A percentile compares a stretch with the other conserved stretches of the same genome.
These are phyloP conservation scores for Hericium alpestre DNA, from an alignment of 768 basidiomycete genomes.

Conservation along the genomic window DNA sequence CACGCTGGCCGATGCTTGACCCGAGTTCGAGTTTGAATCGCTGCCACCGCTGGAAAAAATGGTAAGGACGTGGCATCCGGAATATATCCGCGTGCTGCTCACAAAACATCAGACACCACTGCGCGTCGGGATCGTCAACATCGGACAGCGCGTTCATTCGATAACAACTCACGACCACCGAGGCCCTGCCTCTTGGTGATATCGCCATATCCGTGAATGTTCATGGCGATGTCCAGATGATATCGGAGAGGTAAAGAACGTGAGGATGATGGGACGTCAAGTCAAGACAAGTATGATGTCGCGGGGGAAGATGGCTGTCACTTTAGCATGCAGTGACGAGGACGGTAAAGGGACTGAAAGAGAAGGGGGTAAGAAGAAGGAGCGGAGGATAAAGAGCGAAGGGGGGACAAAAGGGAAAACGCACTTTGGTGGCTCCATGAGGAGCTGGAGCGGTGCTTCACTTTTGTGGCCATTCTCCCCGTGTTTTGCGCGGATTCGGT, in stretches of 20 bases:
- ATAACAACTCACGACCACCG: slow-evolving; percentile 17
- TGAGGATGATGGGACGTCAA: not conserved
- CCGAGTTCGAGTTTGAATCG: not conserved
- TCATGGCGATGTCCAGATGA: not conserved
- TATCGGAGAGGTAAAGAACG: slow-evolving; percentile 2
- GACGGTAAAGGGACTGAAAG: not conserved
- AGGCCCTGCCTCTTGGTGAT: slow-evolving; percentile 19
- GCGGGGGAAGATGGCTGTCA: not conserved
- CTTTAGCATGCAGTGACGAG: not conserved
- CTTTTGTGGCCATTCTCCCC: not conserved
- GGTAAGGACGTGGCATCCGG: not conserved
- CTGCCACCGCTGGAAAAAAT: not conserved
- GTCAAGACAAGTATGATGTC: not conserved
- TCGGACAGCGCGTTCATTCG: not conserved
- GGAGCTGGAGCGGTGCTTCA: not conserved
- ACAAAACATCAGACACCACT: not conserved
- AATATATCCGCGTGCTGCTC: not conserved
- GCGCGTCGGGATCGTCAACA: not conserved
- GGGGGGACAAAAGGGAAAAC: not conserved
- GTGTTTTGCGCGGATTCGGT: not conserved
- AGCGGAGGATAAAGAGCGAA: not conserved
- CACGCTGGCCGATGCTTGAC: not conserved
- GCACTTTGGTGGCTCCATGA: slow-evolving; percentile 7
- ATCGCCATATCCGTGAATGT: slow-evolving; percentile 3
- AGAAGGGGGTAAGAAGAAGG: slow-evolving; percentile 3